Conservation (phyloP, 176 grass and related monocot species). For the Dactylis glomerata region DNA sequence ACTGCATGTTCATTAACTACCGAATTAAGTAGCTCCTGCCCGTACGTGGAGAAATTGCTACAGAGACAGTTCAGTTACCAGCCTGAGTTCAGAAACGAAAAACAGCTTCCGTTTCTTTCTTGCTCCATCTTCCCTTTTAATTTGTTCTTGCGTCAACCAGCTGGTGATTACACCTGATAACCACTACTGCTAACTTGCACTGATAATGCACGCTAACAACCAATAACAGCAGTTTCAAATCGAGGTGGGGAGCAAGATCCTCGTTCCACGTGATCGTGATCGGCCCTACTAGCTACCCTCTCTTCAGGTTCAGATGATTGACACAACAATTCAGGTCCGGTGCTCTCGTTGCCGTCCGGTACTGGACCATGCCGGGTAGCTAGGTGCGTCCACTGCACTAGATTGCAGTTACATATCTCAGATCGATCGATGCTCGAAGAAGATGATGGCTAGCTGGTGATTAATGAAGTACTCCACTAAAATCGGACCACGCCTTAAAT, state of each 20-base stretch:
- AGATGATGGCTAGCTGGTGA: not conserved
- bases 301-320: not conserved
- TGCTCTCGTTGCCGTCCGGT: not conserved
- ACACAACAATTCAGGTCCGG: not conserved
- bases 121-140: not conserved
- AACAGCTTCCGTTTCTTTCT: not conserved
- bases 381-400: not conserved
- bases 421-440: not conserved
- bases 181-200: not conserved
- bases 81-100: not conserved
- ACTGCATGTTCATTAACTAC: not conserved
- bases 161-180: not conserved
- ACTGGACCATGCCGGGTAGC: not conserved
- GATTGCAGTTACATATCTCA: not conserved
- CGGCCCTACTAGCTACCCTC: not conserved
- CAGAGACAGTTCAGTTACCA: not conserved
- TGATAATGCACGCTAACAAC: not conserved
- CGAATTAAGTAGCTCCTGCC: no score
- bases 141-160: not conserved
- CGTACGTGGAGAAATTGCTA: no score
- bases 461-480: not conserved
- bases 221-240: not conserved
- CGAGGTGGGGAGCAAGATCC: not conserved
- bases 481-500: not conserved
- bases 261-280: not conserved